Evolutionary conservation across 225 moss, liverwort and hornwort genomes (phyloP), one percentile per base, ranked within the genome.

Genomic region (Polytrichum formosum): DNA sequence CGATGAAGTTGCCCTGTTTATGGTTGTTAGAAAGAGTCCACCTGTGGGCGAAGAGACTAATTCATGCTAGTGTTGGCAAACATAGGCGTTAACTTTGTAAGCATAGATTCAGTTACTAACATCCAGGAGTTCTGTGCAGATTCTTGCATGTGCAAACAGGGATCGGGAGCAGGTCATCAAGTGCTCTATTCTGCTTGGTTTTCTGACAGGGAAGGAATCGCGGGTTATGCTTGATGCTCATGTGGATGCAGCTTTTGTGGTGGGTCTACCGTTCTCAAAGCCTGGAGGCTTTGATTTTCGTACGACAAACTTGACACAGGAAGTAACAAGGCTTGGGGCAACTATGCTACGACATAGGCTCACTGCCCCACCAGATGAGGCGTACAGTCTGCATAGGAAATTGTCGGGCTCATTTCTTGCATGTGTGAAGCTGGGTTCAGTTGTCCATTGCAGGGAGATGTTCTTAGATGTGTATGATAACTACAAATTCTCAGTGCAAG

Each of bases 371-470:
- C 98, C 98, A 19, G 98, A 98, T 13, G 98, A 98, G 73, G 98
- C 91, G 0, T 98, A 98, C 71, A 98, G 98, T 78, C 77, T 98
- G 35, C 98, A 98, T 5, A 87, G 98, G 70, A 98, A 98, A 69
- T 81, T 98, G 27, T 94, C 98, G 0, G 98, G 98, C 26, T 95
- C 98, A 46, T 98, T 98, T 79, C 80, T 98, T 70, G 98, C 94
- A 18, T 98, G 98, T 79, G 87, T 94, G 31, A 98, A 98, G 71
- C 67, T 98, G 81, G 83, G 88, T 76, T 87, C 98, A 67, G 81
- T 88, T 26, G 91, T 93, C 35, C 91, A 85, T 18, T 94, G 94
- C 66, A 85, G 92, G 53, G 88, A 98, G 70, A 90, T 98, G 85
- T 91, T 98, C 23, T 64, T 92, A 63, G 75, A 86, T 28, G 71